Base-by-base conservation (phyloP, 2,329 filamentous ascomycete genomes). In the Helicocarpus griseus region DNA sequence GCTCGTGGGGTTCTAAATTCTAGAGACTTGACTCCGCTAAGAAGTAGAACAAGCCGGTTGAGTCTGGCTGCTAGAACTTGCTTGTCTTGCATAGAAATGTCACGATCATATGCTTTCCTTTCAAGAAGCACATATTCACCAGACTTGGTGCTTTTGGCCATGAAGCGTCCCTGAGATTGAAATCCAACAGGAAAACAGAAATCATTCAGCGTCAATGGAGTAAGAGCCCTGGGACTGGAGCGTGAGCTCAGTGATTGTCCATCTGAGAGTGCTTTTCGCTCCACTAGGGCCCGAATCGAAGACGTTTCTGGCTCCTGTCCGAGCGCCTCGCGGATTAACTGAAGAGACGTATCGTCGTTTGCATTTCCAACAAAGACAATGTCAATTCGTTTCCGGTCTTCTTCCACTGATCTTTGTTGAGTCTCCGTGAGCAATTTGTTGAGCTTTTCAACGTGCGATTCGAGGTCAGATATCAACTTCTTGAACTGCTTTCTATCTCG, bases 351-450 rank as follows among this genome's bases (percentile, higher is more conserved):
- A 38, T 48, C 11, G 13, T 48, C 29, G 22, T 48, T 48, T 9
- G 22, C 45, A 36, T 36, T 48, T 7, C 36, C 46, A 6, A 48
- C n/a, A 29, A 48, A 28, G 9, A 48, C 33, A 19, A 48, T 48
- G 5, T 48, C 31, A 40, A 48, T 39, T 26, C 46, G 38, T 24
- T 48, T 40, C 22, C n/a, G 14, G 14, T 49, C 47, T 21, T 49
- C 47, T 40, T 28, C 19, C 5, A 29, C 8, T 26, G 47, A 39
- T 48, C 13, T 26, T 13, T 29, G 47, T 22, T 29, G 47, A 3
- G 47, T 49, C 31, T 49, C 47, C 3, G 47, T 38, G 9, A 49
- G 47, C 35, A 49, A 19, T 22, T 39, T 13, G 22, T 29, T 49
- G 22, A 49, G 47, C 21, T 49, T 49, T 14, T 39, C 14, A 24